Evolutionary conservation across 192 early-diverging fungal genomes (phyloP).

Genomic region (Dimargaris xerosporica): DNA sequence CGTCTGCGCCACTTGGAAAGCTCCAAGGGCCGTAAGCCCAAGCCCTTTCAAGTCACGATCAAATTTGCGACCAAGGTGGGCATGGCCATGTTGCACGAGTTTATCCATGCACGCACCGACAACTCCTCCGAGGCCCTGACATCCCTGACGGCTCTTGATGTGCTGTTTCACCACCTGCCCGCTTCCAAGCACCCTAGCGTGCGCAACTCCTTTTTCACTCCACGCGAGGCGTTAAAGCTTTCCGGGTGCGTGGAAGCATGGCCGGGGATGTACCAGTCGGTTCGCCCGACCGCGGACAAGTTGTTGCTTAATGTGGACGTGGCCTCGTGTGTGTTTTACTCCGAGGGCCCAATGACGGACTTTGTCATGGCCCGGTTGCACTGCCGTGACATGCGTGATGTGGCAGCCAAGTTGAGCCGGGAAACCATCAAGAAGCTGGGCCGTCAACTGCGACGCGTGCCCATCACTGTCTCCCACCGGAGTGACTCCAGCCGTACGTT

Average conservation of each 20-base stretch:
- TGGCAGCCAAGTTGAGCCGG: slow-evolving; percentile 13
- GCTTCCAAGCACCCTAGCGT: slow-evolving; percentile 63
- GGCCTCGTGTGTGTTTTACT: slow-evolving; percentile 48
- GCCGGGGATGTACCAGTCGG: slow-evolving; percentile 85
- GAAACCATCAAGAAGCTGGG: slow-evolving; percentile 14
- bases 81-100: slow-evolving; percentile 25
- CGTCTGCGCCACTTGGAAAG: not conserved
- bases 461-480: slow-evolving; percentile 40
- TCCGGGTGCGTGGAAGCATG: slow-evolving; percentile 75
- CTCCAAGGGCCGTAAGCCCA: slow-evolving; percentile 22
- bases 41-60: slow-evolving; percentile 37
- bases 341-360: slow-evolving; percentile 50
- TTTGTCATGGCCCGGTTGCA: slow-evolving; percentile 51
- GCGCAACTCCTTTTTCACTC: slow-evolving; percentile 82
- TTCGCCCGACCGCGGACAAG: slow-evolving; percentile 56
- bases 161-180: slow-evolving; percentile 70
- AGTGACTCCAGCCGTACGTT: slow-evolving; percentile 57
- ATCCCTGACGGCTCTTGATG: slow-evolving; percentile 55
- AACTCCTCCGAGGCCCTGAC: slow-evolving; percentile 18
- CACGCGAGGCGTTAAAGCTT: slow-evolving; percentile 30
- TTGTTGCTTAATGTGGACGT: slow-evolving; percentile 65
- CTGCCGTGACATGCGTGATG: slow-evolving; percentile 28
- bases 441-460: slow-evolving; percentile 30
- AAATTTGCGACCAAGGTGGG: slow-evolving; percentile 38
- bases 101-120: slow-evolving; percentile 13